Evolutionary conservation across 1,284 basidiomycete genomes (phyloP).

Genomic region (Earliella scabrosa): DNA sequence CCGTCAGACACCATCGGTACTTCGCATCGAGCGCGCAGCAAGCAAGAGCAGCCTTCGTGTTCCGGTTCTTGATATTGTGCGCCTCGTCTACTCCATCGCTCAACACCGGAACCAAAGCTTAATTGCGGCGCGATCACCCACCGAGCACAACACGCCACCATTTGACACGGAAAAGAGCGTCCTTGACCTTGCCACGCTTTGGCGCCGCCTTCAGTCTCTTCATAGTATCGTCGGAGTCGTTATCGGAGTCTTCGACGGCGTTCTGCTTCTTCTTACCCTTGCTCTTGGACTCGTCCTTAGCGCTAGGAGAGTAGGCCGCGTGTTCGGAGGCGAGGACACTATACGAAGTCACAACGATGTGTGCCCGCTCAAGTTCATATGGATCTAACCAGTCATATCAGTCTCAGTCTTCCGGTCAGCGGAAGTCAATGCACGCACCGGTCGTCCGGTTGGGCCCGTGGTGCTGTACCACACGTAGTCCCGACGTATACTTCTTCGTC

Average conservation of each 20-base stretch:
- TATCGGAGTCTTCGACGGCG: slow-evolving; percentile 31
- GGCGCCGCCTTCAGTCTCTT: slow-evolving; percentile 44
- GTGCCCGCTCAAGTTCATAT: slow-evolving; percentile 58
- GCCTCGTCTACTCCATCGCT: slow-evolving; percentile 76
- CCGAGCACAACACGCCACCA: slow-evolving; percentile 91
- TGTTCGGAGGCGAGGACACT: slow-evolving; percentile 80
- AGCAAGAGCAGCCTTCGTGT: slow-evolving; percentile 81
- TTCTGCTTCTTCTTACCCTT: slow-evolving; percentile 43
- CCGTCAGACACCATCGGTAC: slow-evolving; percentile 90
- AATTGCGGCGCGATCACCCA: slow-evolving; percentile 40
- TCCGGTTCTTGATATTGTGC: slow-evolving; percentile 95
- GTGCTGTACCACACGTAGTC: slow-evolving; percentile 78
- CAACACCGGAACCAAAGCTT: too few species aligned
- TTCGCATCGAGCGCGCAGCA: slow-evolving; percentile 81
- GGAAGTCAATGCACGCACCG: slow-evolving; percentile 45
- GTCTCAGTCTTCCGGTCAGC: background rate
- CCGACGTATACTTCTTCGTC: slow-evolving; percentile 76
- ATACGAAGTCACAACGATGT: slow-evolving; percentile 89
- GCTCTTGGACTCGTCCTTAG: slow-evolving; percentile 51
- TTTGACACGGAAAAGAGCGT: slow-evolving; percentile 78
- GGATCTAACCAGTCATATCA: slow-evolving; percentile 50
- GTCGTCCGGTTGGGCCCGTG: slow-evolving; percentile 78
- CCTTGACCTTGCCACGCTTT: slow-evolving; percentile 50
- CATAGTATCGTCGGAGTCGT: slow-evolving; percentile 41
- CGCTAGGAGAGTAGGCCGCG: slow-evolving; percentile 47